Conservation (phyloP, 192 early-diverging fungal genomes). For the Rhizophagus prolifer region DNA sequence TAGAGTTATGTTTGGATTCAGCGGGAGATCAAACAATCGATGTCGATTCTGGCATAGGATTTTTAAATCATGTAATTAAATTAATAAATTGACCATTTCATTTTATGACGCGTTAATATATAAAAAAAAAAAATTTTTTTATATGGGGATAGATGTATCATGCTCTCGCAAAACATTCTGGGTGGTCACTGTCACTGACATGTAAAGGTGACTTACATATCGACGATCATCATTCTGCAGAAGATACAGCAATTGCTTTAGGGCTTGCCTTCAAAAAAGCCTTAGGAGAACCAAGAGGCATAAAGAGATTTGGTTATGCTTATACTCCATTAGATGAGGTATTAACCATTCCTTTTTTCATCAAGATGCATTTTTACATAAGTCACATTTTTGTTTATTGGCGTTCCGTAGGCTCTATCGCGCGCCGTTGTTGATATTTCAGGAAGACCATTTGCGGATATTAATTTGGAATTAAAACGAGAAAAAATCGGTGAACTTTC, state of each 20-base stretch:
- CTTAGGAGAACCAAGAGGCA: conserved; percentile 82
- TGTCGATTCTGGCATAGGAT: conserved; percentile 92
- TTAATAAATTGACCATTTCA: neutral
- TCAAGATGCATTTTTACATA: neutral
- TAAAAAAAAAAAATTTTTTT: neutral
- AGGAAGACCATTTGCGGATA: conserved; percentile 80
- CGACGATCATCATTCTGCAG: conserved; percentile 98
- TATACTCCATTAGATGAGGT: conserved; percentile 97
- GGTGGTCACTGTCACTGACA: conserved; percentile 82
- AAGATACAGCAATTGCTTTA: conserved; percentile 92
- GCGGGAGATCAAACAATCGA: conserved; percentile 68
- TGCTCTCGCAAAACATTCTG: conserved; percentile 94
- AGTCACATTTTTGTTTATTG: neutral
- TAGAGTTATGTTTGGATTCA: conserved; percentile 65
- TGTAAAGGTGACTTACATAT: conserved; percentile 96
- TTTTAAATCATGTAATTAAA: conserved; percentile 86
- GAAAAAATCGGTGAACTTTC: conserved; percentile 89
- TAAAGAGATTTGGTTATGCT: conserved; percentile 90
- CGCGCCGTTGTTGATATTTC: conserved; percentile 97
- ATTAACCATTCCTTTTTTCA: conserved; percentile 4
- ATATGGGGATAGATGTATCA: conserved; percentile 81
- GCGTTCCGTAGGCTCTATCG: conserved; percentile 68
- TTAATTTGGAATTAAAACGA: conserved; percentile 86
- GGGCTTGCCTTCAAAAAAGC: conserved; percentile 93
- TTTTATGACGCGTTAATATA: neutral